Conservation (phyloP, 1,284 basidiomycete genomes). For the Marasmius fiardii region DNA sequence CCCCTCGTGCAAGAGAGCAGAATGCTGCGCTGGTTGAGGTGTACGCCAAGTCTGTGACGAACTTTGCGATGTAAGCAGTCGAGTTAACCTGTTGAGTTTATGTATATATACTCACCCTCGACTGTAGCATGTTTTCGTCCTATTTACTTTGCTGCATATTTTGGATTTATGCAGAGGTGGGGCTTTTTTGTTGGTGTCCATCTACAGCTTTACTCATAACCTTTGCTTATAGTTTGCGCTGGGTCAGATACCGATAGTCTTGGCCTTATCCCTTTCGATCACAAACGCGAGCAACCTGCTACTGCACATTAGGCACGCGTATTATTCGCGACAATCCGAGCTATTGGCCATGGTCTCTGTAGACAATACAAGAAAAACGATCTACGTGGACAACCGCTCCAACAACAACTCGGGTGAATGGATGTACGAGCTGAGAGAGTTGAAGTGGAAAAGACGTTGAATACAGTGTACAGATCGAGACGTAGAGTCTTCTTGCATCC, state of each 20-base stretch:
- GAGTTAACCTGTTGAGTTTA: not conserved
- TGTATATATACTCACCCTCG: not conserved
- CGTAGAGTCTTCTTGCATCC: too few relatives aligned
- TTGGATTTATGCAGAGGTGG: not conserved
- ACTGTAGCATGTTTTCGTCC: not conserved
- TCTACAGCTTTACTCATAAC: not conserved
- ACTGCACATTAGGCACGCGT: not conserved
- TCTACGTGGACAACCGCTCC: not conserved
- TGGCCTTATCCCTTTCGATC: not conserved
- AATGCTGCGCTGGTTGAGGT: not conserved
- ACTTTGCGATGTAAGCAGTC: not conserved
- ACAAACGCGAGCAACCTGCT: slow-evolving; percentile 1
- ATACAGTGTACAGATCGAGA: not conserved
- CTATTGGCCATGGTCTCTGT: too few relatives aligned
- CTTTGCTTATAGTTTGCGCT: not conserved
- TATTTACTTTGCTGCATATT: not conserved
- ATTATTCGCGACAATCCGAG: not conserved
- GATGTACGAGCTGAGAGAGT: slow-evolving; percentile 3
- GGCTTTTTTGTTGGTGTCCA: not conserved
- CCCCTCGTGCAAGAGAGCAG: not conserved
- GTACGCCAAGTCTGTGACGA: not conserved
- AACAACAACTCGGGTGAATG: not conserved
- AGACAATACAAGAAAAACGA: not conserved
- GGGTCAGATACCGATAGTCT: not conserved
- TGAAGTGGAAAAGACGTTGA: slow-evolving; percentile 2